Base-by-base conservation (phyloP, 495 filamentous ascomycete genomes). In the Oidiodendron maius region DNA sequence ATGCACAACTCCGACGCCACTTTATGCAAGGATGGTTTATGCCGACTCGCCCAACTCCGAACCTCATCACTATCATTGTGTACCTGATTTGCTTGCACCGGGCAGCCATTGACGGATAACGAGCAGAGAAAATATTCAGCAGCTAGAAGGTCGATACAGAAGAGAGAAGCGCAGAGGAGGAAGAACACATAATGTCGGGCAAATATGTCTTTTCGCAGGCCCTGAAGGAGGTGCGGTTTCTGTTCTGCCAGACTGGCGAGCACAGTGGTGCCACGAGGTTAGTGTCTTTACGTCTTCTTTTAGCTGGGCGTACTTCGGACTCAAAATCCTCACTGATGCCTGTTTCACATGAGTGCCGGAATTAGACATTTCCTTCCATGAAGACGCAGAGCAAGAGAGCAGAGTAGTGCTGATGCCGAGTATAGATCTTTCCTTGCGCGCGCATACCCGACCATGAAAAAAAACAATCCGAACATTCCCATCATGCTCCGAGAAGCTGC, bases 371-470 rank as follows among this genome's bases (percentile, higher is more conserved):
- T n/a, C n/a, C n/a, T n/a, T n/a, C n/a, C n/a, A n/a, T n/a, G n/a
- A n/a, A n/a, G n/a, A n/a, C n/a, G 26, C 26, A 30, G 25, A n/a
- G 43, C 40, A 1, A 18, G 18, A 26, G 40, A 10, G 12, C 20
- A 39, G 15, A 16, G 15, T 36, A 39, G n/a, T 13, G 21, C 36
- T 48, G 35, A 40, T 40, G 1, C 20, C 23, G 32, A 4, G 30
- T 32, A 58, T 61, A 98, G 93, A 66, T 80, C 84, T 11, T 98
- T 98, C 75, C 74, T 98, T 41, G 82, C 82, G 50, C 81, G 86
- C 65, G 87, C 91, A 46, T 98, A 98, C 69, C 94, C 93, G 4
- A 91, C 87, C 57, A 97, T 98, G 91, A 98, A 98, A 80, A 94
- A 95, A 78, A 83, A 93, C 75, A 97, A 98, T 71, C 93, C 93